Evolutionary conservation across 331 rosid genomes (phyloP).

Genomic region (Quercus phellos): DNA sequence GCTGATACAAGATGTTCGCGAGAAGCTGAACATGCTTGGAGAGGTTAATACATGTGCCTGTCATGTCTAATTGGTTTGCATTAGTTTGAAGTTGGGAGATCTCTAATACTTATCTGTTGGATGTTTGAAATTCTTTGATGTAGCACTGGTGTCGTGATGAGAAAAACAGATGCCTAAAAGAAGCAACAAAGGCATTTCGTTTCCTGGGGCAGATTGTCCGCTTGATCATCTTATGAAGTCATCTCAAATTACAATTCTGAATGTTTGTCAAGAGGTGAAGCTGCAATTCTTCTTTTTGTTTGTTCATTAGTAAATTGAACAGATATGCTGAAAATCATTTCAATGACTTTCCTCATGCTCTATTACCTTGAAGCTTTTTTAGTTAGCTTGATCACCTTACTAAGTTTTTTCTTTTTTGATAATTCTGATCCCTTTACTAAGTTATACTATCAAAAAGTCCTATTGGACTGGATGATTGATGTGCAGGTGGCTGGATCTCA

Average conservation of each 20-base stretch:
- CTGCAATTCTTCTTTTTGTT: neutral
- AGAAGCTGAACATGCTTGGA: slow-evolving; percentile 72
- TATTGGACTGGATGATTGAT: neutral
- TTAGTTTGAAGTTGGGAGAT: neutral
- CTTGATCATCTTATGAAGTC: slow-evolving; percentile 51
- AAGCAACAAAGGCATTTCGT: slow-evolving; percentile 74
- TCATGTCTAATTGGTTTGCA: neutral
- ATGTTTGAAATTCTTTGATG: slow-evolving; percentile 22
- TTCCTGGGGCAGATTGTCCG: slow-evolving; percentile 76
- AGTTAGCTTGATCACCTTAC: neutral
- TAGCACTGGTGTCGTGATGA: slow-evolving; percentile 86
- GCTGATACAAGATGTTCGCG: slow-evolving; percentile 59
- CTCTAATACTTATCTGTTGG: neutral
- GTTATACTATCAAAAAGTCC: neutral
- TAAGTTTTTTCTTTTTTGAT: neutral
- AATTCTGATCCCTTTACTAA: neutral
- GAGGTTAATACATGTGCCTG: slow-evolving; percentile 45
- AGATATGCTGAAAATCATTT: neutral
- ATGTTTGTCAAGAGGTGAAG: neutral
- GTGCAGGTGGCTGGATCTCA: neutral
- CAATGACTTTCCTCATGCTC: neutral
- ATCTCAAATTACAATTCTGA: neutral
- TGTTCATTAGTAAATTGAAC: neutral
- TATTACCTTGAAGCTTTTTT: neutral
- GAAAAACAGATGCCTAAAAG: slow-evolving; percentile 74